Conservation (phyloP, 2,329 filamentous ascomycete genomes). For the Neofusicoccum sp. region DNA sequence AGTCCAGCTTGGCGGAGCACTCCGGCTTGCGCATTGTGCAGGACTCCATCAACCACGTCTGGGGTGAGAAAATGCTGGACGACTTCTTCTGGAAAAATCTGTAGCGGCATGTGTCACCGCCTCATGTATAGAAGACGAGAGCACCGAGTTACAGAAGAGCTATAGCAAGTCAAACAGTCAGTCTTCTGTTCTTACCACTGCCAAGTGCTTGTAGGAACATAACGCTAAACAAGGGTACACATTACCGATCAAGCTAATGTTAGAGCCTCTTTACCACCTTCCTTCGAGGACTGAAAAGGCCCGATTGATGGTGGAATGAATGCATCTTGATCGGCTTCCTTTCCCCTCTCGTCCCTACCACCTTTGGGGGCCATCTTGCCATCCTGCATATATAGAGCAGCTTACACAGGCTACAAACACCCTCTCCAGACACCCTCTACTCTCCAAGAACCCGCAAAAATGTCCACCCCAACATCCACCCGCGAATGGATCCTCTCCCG, state of each 20-base stretch:
- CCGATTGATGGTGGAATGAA: background rate
- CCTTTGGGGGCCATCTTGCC: background rate
- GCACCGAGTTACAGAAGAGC: background rate
- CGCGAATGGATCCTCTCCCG: conserved; percentile 46
- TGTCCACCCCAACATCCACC: conserved; percentile 22
- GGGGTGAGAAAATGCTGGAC: background rate
- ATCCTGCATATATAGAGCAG: no score
- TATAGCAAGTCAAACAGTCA: no score
- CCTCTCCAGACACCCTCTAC: background rate
- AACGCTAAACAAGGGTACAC: no score
- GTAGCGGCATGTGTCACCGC: background rate
- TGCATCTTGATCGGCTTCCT: background rate
- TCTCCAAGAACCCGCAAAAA: background rate
- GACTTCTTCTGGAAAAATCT: conserved; percentile 6
- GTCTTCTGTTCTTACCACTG: no score
- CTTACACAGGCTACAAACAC: no score
- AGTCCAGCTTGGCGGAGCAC: background rate
- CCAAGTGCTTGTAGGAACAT: no score
- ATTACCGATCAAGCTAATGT: no score
- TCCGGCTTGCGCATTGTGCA: background rate
- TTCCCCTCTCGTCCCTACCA: background rate
- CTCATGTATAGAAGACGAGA: background rate
- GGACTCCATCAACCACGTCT: background rate
- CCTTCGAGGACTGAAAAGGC: background rate
- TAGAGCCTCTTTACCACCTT: no score